Conservation (phyloP, 352 stramenopile genomes). For the Phytophthora tubulina region DNA sequence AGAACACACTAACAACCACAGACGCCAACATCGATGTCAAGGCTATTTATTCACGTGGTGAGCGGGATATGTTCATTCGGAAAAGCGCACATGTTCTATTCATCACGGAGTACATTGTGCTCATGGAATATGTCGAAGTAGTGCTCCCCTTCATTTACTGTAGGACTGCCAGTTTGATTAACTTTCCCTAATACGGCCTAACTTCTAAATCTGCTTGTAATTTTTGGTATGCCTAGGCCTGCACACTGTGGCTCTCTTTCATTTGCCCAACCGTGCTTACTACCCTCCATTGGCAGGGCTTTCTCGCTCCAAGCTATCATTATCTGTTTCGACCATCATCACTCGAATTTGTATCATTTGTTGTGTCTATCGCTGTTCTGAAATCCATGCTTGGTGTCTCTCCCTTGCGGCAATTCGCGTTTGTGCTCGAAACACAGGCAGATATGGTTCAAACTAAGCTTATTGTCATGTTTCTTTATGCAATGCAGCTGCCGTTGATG, state of each 20-base stretch:
- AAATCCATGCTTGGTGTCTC: neutral
- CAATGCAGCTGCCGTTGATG: neutral
- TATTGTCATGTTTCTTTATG: neutral
- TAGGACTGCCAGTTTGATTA: neutral
- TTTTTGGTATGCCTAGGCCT: neutral
- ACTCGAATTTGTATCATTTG: neutral
- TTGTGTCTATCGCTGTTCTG: neutral
- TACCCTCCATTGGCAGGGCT: neutral
- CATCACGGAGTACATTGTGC: constrained; percentile 2
- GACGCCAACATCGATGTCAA: neutral
- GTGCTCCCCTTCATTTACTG: neutral
- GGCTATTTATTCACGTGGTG: neutral
- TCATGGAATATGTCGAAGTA: neutral
- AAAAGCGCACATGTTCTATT: neutral
- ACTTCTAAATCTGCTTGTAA: neutral
- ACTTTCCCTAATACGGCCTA: neutral
- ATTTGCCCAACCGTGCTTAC: neutral
- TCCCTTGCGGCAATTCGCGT: neutral
- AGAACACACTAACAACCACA: neutral
- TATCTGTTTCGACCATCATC: neutral
- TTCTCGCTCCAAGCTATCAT: neutral
- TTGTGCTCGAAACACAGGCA: neutral
- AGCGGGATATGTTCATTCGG: neutral
- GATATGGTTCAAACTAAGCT: neutral
- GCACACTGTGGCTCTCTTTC: neutral